Conservation (phyloP, 2,329 filamentous ascomycete genomes). For the Coniochaeta prunicola region DNA sequence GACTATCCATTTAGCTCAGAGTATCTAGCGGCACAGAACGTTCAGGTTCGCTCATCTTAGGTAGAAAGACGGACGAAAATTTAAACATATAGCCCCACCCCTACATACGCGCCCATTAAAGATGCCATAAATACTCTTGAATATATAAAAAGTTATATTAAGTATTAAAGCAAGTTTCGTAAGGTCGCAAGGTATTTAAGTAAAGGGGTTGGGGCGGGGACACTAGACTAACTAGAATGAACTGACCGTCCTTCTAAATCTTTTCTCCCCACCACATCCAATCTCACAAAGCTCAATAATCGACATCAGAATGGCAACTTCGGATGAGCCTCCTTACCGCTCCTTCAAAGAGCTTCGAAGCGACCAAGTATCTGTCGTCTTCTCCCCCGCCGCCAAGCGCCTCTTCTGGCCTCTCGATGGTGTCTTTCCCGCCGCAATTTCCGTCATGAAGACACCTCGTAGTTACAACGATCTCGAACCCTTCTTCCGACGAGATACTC, state of each 20-base stretch:
- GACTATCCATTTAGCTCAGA: slow-evolving; percentile 23
- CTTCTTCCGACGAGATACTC: slow-evolving; percentile 13
- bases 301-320: not conserved
- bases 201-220: no score
- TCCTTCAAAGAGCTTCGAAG: slow-evolving; percentile 12
- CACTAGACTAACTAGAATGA: no score
- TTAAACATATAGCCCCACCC: no score
- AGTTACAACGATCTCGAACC: slow-evolving; percentile 14
- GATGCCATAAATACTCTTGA: no score
- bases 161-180: no score
- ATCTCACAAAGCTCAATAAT: not conserved
- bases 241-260: no score
- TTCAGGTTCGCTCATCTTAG: no score
- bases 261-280: no score
- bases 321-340: slow-evolving; percentile 10
- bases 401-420: slow-evolving; percentile 17
- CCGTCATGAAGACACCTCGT: slow-evolving; percentile 13
- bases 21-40: slow-evolving; percentile 4
- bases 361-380: slow-evolving; percentile 6
- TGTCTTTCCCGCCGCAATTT: slow-evolving; percentile 14
- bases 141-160: no score
- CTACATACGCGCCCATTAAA: no score
- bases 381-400: slow-evolving; percentile 12
- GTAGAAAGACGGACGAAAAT: no score
- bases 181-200: no score